phyloP scores from a whole-genome alignment of 176 grass and related monocot species.

The Aegilops sharonensis region DNA sequence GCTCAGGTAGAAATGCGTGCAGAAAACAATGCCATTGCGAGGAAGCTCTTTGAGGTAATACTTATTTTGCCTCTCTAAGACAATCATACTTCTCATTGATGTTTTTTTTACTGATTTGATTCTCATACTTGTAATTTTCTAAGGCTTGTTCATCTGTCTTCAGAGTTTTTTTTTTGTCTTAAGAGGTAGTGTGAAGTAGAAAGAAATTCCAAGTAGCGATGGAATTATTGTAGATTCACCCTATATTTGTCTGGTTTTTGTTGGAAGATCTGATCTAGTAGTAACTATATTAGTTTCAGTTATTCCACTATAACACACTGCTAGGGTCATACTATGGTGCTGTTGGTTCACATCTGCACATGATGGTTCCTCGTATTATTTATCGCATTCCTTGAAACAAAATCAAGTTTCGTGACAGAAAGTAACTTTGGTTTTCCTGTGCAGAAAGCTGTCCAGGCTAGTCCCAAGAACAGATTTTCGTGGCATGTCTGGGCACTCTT shows the following conservation, averaged over 20 bases:
- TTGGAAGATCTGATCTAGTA: neutral
- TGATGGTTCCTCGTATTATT: neutral
- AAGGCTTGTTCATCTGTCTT: neutral
- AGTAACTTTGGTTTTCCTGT: constrained; percentile 24
- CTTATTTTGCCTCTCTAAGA: constrained; percentile 36
- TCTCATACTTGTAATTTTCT: neutral
- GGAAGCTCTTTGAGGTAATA: constrained; percentile 95
- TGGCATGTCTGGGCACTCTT: constrained; percentile 98
- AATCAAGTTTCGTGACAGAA: neutral
- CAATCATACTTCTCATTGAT: constrained; percentile 24
- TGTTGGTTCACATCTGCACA: constrained; percentile 1
- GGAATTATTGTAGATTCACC: neutral
- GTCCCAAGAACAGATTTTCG: constrained; percentile 96
- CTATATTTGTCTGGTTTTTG: neutral
- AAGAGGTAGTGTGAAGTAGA: neutral
- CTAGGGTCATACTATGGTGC: neutral
- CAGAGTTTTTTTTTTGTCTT: neutral
- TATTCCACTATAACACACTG: neutral
- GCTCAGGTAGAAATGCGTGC: constrained; percentile 93
- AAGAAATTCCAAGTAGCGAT: neutral
- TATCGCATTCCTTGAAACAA: neutral
- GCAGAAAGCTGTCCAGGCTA: constrained; percentile 88
- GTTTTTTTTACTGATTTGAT: neutral
- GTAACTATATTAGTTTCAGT: neutral
- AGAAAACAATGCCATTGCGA: constrained; percentile 69